Evolutionary conservation across 768 basidiomycete genomes (phyloP), one percentile per base, ranked within the genome.

Genomic region (Cystofilobasidium ferigula): DNA sequence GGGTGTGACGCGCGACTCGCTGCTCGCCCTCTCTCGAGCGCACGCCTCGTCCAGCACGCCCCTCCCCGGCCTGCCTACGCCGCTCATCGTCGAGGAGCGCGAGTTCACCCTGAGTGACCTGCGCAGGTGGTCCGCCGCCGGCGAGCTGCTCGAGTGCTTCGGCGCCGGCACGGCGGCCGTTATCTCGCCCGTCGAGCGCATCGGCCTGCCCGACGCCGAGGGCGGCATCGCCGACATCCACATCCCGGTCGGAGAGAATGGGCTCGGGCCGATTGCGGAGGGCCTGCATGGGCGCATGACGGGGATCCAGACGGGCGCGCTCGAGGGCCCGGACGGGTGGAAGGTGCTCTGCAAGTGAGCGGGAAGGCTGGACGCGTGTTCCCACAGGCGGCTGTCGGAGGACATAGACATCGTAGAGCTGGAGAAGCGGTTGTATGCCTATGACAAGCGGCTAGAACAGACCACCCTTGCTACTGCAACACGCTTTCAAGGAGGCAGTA

Each of bases 221-320:
- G 59, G 59, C 14, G 13, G 9, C 14, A 36, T 61, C n/a, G 53
- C 34, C 56, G 84, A 85, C 70, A 73, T 85, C 35, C 58, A 74
- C 34, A 79, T 90, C 43, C 87, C 86, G 0, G 82, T 81, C 14
- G 83, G 84, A 22, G 76, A 78, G 63, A 85, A 83, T 68, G 89
- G 89, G 0, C 84, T 92, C 83, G 90, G 90, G 0, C 84, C 85
- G 0, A 80, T 95, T 18, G 87, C 87, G 14, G 80, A 82, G 18
- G 83, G 83, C 22, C 79, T 94, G 43, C 83, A 85, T 76, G 81
- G 81, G 60, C 82, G 85, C 70, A 79, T 95, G n/a, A 79, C 85
- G 35, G 88, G 80, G 51, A 84, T 90, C 48, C 89, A 89, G 77
- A 84, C 84, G 68, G 88, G 88, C 3, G 78, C 78, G 71, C 79